Conservation (phyloP, 192 early-diverging fungal genomes). For the Backusella tuberculispora region DNA sequence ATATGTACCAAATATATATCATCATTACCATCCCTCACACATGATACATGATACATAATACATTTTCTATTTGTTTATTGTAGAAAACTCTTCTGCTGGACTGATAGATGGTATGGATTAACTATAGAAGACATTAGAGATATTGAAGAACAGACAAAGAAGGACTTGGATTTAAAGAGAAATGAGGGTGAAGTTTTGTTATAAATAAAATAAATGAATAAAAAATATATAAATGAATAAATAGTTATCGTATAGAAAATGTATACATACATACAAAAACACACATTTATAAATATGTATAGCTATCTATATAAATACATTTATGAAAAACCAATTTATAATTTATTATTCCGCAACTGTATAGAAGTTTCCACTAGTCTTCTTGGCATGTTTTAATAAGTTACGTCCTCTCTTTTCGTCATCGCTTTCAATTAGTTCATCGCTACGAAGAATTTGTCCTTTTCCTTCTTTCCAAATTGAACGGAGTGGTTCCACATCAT, state of each 20-base stretch:
- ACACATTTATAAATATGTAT: neutral
- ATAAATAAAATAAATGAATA: conserved; percentile 19
- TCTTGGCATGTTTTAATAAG: conserved; percentile 25
- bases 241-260: neutral
- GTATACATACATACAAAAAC: neutral
- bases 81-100: conserved; percentile 75
- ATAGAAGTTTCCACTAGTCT: conserved; percentile 37
- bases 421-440: neutral
- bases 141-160: conserved; percentile 68
- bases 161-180: conserved; percentile 55
- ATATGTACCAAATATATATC: conserved; percentile 2
- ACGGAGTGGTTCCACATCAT: conserved; percentile 27
- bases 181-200: conserved; percentile 8
- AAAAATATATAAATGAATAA: neutral
- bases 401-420: conserved; percentile 14
- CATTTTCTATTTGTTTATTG: neutral
- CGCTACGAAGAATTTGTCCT: conserved; percentile 21
- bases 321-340: neutral
- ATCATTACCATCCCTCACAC: neutral
- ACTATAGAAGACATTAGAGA: conserved; percentile 71
- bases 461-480: conserved; percentile 32
- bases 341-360: conserved; percentile 9
- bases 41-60: neutral
- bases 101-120: conserved; percentile 79
- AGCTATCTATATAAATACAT: no score